A percentile compares a stretch with the other conserved stretches of the same genome.
These are phyloP conservation scores for Collybiopsis confluens DNA, from an alignment of 768 basidiomycete genomes.

Conservation along the genomic window DNA sequence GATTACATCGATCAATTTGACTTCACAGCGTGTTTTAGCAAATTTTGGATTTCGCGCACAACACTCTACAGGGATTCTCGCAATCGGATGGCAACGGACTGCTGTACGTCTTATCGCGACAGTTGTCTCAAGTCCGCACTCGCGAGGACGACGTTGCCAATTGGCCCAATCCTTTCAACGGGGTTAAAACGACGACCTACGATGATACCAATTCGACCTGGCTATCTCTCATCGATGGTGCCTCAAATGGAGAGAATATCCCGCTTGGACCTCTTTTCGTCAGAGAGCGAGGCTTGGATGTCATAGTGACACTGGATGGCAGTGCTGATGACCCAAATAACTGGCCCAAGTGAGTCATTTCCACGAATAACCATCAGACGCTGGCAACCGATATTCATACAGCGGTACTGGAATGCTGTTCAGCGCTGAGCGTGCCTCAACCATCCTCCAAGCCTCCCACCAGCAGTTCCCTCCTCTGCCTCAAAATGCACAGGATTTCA, in stretches of 20 bases:
- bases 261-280: conserved; percentile 72
- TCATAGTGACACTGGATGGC: conserved; percentile 72
- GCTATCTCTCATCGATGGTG: conserved; percentile 68
- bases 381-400: conserved; percentile 21
- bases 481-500: conserved; percentile 43
- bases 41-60: conserved; percentile 42
- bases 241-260: conserved; percentile 68
- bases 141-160: conserved; percentile 61
- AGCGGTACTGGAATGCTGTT: conserved; percentile 53
- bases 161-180: conserved; percentile 62
- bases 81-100: conserved; percentile 35
- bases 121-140: conserved; percentile 46
- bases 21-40: conserved; percentile 64
- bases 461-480: conserved; percentile 67
- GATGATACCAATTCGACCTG: conserved; percentile 47
- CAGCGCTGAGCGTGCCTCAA: conserved; percentile 40
- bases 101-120: conserved; percentile 41
- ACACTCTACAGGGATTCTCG: conserved; percentile 38
- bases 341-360: conserved; percentile 65
- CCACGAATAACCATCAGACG: conserved; percentile 15
- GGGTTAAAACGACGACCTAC: conserved; percentile 45
- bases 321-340: conserved; percentile 51
- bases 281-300: conserved; percentile 62
- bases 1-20: conserved; percentile 16
- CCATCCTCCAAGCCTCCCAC: conserved; percentile 43